Evolutionary conservation across 768 basidiomycete genomes (phyloP), one percentile per base, ranked within the genome.

Genomic region (Suillus weaverae): DNA sequence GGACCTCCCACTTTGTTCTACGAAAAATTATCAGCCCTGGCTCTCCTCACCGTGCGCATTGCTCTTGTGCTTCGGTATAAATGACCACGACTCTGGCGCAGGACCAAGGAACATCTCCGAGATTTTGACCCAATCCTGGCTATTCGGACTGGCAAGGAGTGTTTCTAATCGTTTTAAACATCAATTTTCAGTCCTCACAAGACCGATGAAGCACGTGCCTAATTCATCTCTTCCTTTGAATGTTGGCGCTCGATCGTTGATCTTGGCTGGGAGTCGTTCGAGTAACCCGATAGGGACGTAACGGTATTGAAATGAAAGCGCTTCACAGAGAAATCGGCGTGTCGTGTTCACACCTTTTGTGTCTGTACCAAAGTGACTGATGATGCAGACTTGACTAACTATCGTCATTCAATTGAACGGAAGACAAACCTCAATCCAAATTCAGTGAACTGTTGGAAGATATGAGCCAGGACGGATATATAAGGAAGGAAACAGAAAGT

Each of bases 71-170:
- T 97, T 99, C 2, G 96, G 95, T 16, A 86, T 87, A 77, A 97
- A 99, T 8, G 79, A 78, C 89, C 93, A 97, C 4, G 85, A 80
- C 65, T 92, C 91, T 1, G 94, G 95, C 1, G 87, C 85, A 63
- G 90, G 90, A 1, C 96, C 97, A 32, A 98, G 79, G 79, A 97
- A 97, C 91, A 97, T 95, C 78, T 96, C 94, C 1, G 92, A 91
- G 54, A 99, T 88, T 79, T 88, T 92, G 48, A 96, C 91, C 95
- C 95, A 97, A 72, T 96, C 93, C 44, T 82, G 80, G 72, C 91
- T 89, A 71, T 92, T 85, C 3, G 83, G 81, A 70, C 92, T 94
- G 5, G 93, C 87, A 6, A 97, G 81, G 7, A 97, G 80, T 0
- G 92, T 94, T 82, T 96, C 94, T 95, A 70, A 9, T 43, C 51